Base-by-base conservation (phyloP, 164 flowering plant species). In the Chimonanthus salicifolius region DNA sequence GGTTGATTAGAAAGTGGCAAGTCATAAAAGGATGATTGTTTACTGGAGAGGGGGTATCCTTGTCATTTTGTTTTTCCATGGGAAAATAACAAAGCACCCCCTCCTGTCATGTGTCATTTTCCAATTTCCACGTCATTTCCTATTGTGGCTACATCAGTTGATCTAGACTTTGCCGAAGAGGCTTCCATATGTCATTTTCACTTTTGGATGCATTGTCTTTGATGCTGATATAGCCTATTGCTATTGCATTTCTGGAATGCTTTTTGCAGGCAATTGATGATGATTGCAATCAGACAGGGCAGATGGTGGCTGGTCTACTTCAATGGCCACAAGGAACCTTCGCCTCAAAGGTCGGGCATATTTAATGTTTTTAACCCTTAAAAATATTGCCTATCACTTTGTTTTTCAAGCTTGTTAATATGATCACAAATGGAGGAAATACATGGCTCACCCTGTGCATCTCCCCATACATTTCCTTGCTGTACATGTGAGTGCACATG, bases 271-370 rank as follows among this genome's bases (percentile, higher is more conserved):
- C 98, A 7, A 94, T 94, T 81, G 97, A 94, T 83, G 97, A 92
- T 84, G 98, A 94, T 74, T 94, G 97, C 83, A 91, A 94, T 85
- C 97, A 91, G 79, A 94, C 97, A 1, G 97, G 97, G 72, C 99
- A 94, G 77, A 92, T 94, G 98, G 84, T 90, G 58, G 97, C 99
- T 21, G 99, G 99, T 68, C 77, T 91, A 78, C 94, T 93, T 13
- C 82, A 84, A 45, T 94, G 99, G 99, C 98, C 99, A 0, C 99
- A 92, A 79, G 99, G 96, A 51, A 94, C 98, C 63, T 94, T 94
- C 84, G 99, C 97, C 71, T 94, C 99, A 21, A 94, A 94, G 97
- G 98, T 94, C 75, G 54, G 87, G 9, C 54, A 54, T 44, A 54
- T 3, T 49, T 13, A 45, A 47, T 21, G 18, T 11, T 4, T 15